Conservation (phyloP, 805 yeast genomes). For the Priceomyces carsonii region DNA sequence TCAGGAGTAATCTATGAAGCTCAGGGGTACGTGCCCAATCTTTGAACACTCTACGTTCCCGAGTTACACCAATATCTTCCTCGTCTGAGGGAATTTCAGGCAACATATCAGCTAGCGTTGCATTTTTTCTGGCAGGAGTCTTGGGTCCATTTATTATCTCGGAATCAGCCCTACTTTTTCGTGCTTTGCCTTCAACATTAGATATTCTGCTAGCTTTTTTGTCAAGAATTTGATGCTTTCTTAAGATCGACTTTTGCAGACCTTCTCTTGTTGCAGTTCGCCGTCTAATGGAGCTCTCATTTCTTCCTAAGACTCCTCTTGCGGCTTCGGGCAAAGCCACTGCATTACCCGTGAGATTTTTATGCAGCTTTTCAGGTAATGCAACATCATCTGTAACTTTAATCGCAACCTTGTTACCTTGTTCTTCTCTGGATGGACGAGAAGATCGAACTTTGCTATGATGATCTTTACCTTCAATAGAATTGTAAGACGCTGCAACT, state of each 20-base stretch:
- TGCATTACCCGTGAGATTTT: conserved; percentile 24
- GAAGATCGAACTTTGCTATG: not conserved
- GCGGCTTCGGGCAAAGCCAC: conserved; percentile 42
- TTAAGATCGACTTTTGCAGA: not conserved
- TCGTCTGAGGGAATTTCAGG: conserved; percentile 46
- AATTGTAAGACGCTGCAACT: not conserved
- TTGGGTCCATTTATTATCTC: conserved; percentile 5
- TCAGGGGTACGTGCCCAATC: conserved; percentile 44
- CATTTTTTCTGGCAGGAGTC: conserved; percentile 13
- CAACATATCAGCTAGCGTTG: conserved; percentile 20
- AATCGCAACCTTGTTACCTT: not conserved
- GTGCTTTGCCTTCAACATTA: conserved; percentile 1
- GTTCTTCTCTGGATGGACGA: not conserved
- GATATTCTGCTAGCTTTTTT: conserved; percentile 14
- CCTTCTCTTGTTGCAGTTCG: conserved; percentile 8
- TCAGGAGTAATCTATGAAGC: conserved; percentile 24
- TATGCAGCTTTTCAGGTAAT: conserved; percentile 3
- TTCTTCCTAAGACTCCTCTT: conserved; percentile 19
- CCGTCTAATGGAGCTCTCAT: conserved; percentile 5
- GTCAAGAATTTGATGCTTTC: conserved; percentile 7
- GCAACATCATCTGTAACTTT: not conserved
- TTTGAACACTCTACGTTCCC: conserved; percentile 20
- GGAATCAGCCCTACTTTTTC: conserved; percentile 3
- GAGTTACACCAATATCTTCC: conserved; percentile 25
- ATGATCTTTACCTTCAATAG: not conserved